A percentile compares a stretch with the other conserved stretches of the same genome.
phyloP scores from a whole-genome alignment of 805 yeast species.

The Debaryomyces tyrocola region DNA sequence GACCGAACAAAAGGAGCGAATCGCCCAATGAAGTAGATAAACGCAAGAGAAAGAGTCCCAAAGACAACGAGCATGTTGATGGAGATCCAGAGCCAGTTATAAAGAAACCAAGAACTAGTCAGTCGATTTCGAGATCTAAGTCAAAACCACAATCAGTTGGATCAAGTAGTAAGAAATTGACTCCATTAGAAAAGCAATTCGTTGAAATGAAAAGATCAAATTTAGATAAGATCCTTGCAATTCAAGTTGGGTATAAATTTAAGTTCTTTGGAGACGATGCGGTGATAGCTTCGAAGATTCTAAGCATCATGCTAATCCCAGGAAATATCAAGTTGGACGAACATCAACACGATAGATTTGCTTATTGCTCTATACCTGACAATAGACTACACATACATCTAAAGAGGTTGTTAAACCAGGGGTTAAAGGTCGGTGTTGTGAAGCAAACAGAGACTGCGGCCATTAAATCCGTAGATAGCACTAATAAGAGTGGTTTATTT shows the following conservation, averaged over 20 bases:
- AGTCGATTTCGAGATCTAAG: background rate
- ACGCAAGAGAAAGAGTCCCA: background rate
- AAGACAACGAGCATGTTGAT: background rate
- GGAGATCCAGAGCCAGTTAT: background rate
- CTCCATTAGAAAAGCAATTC: constrained; percentile 83
- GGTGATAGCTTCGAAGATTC: constrained; percentile 56
- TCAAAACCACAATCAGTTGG: background rate
- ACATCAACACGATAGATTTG: constrained; percentile 61
- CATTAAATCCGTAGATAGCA: constrained; percentile 56
- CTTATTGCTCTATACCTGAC: constrained; percentile 86
- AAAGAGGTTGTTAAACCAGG: constrained; percentile 66
- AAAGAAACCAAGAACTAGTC: background rate
- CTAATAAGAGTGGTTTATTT: constrained; percentile 50
- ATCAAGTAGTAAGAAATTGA: constrained; percentile 15
- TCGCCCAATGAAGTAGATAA: background rate
- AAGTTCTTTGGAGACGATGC: constrained; percentile 89
- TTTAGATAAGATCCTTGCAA: constrained; percentile 68
- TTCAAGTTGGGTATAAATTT: constrained; percentile 92
- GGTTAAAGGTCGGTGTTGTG: constrained; percentile 83
- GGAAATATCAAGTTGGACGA: constrained; percentile 56
- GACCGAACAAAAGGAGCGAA: background rate
- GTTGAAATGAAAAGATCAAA: constrained; percentile 60
- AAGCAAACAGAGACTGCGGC: constrained; percentile 84
- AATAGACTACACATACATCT: constrained; percentile 72
- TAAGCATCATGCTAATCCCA: constrained; percentile 70